Conservation (phyloP, 225 moss, liverwort and hornwort genomes). For the Marchantia polymorpha region DNA sequence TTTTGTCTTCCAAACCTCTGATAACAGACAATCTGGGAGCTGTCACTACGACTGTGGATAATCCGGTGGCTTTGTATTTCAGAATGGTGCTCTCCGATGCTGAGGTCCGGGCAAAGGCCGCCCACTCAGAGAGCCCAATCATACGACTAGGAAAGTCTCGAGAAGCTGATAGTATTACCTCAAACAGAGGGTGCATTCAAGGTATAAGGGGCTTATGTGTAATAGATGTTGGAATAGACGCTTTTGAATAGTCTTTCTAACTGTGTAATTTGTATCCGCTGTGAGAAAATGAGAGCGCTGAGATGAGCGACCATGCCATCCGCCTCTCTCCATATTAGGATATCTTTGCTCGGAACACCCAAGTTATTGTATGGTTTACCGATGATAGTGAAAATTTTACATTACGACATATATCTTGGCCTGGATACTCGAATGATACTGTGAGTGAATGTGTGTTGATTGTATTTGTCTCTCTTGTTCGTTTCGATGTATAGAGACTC, state of each 20-base stretch:
- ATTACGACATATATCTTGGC: background rate
- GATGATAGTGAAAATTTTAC: background rate
- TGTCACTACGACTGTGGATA: background rate
- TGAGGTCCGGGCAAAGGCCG: constrained; percentile 17
- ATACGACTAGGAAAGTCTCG: background rate
- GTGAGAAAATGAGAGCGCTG: background rate
- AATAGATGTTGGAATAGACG: background rate
- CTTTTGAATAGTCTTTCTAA: background rate
- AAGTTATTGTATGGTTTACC: background rate
- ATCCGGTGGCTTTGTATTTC: background rate
- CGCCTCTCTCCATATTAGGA: background rate
- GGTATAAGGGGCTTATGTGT: background rate
- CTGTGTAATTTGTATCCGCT: background rate
- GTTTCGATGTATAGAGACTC: too few relatives aligned
- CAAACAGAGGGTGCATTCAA: background rate
- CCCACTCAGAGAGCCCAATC: constrained; percentile 1
- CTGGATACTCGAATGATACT: background rate
- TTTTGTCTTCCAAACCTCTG: constrained; percentile 20
- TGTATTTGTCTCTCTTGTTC: background rate
- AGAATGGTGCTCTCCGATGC: background rate
- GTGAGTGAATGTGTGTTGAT: background rate
- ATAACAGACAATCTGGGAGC: constrained; percentile 15
- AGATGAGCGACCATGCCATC: background rate
- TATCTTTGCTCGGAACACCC: background rate
- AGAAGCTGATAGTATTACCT: background rate